Evolutionary conservation across 352 stramenopile species (phyloP).

Genomic region (Pythium graminicola): DNA sequence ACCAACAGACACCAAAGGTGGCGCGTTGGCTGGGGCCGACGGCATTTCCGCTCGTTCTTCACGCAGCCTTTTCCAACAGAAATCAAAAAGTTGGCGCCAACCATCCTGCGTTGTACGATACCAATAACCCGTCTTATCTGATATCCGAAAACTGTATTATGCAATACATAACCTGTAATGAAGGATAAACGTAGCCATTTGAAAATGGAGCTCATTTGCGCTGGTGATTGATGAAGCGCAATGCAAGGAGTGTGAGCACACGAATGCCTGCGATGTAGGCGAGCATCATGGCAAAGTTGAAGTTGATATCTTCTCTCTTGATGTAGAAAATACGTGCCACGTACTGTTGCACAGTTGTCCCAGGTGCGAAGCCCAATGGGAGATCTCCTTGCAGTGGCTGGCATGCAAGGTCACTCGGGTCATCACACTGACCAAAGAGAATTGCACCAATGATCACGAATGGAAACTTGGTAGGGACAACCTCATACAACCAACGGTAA

Average conservation of each 20-base stretch:
- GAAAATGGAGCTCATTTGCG: slow-evolving; percentile 4
- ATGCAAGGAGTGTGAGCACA: slow-evolving; percentile 39
- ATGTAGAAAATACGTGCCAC: slow-evolving; percentile 52
- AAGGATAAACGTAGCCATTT: not conserved
- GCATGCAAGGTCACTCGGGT: slow-evolving; percentile 45
- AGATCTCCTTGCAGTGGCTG: slow-evolving; percentile 37
- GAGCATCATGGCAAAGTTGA: slow-evolving; percentile 45
- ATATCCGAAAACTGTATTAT: not conserved
- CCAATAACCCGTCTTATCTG: not conserved
- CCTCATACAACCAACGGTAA: slow-evolving; percentile 42
- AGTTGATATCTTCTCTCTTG: slow-evolving; percentile 34
- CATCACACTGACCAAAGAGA: slow-evolving; percentile 29
- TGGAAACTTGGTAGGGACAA: slow-evolving; percentile 25
- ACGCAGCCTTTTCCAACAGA: not conserved
- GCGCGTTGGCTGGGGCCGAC: not conserved
- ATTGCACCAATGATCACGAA: slow-evolving; percentile 7
- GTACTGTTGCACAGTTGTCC: slow-evolving; percentile 47
- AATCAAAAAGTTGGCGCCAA: slow-evolving; percentile 12
- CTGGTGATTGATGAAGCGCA: slow-evolving; percentile 60
- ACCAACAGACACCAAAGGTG: not conserved
- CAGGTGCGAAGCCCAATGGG: slow-evolving; percentile 30
- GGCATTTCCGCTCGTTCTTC: slow-evolving; percentile 1
- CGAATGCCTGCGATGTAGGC: slow-evolving; percentile 36
- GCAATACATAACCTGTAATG: not conserved
- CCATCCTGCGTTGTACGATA: slow-evolving; percentile 2